A percentile compares a stretch with the other conserved stretches of the same genome.
These are phyloP conservation scores for Chamaecrista fasciculata DNA, from an alignment of 306 rosid species.

Conservation along the genomic window DNA sequence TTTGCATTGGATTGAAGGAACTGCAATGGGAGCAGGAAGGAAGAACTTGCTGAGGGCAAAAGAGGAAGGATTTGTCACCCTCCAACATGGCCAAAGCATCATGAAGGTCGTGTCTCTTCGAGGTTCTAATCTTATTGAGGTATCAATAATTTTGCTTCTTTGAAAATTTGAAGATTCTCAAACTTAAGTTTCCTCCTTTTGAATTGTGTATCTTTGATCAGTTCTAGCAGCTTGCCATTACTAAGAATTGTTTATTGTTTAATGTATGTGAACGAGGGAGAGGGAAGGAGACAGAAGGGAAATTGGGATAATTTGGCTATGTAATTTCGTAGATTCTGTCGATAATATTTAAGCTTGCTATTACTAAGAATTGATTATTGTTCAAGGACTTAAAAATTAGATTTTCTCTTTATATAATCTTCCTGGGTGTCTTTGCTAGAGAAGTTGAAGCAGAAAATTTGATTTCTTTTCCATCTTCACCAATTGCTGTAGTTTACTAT, in stretches of 20 bases:
- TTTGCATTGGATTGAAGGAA: background rate
- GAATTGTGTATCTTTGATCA: background rate
- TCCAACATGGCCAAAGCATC: slow-evolving; percentile 59
- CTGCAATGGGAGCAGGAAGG: slow-evolving; percentile 84
- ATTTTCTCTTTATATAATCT: background rate
- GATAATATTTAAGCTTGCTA: no score
- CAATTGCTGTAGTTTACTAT: background rate
- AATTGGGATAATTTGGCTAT: background rate
- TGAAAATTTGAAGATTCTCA: background rate
- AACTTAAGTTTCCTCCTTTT: no score
- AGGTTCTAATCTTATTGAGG: slow-evolving; percentile 88
- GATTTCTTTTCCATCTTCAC: background rate
- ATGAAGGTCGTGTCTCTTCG: slow-evolving; percentile 78
- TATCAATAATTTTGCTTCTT: background rate
- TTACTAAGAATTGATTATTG: no score
- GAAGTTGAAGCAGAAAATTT: background rate
- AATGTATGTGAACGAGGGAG: background rate
- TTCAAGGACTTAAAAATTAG: no score
- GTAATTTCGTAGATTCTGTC: no score
- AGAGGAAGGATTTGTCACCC: slow-evolving; percentile 45
- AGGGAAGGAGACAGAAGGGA: background rate
- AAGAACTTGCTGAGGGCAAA: slow-evolving; percentile 80
- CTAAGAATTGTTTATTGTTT: background rate
- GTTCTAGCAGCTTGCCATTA: background rate
- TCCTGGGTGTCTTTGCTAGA: background rate